Percentiles rank a stretch among this genome's conserved stretches.
Conservation (phyloP, 2,329 filamentous ascomycete species). For the Talaromyces verruculosus region DNA sequence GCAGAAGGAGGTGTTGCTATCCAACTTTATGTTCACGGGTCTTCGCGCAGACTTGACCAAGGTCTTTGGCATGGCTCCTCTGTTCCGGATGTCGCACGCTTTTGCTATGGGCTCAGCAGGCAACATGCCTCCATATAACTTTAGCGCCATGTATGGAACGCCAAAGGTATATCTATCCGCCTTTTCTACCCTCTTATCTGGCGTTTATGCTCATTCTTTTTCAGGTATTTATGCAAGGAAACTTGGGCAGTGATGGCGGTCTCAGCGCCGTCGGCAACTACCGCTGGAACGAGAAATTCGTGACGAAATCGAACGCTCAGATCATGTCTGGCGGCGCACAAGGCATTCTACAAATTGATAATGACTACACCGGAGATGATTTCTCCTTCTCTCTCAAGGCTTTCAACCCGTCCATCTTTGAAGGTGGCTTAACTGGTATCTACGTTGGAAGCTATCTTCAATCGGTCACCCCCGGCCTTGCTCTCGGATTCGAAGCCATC, state of each 20-base stretch:
- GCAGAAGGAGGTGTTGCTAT: slow-evolving; percentile 92
- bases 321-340: slow-evolving; percentile 74
- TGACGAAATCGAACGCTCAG: slow-evolving; percentile 85
- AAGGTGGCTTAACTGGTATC: slow-evolving; percentile 91
- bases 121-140: slow-evolving; percentile 83
- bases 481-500: slow-evolving; percentile 86
- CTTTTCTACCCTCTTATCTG: background rate
- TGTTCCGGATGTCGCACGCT: slow-evolving; percentile 97
- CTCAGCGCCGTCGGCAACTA: slow-evolving; percentile 90
- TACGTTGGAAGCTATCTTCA: slow-evolving; percentile 95
- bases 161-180: slow-evolving; percentile 69
- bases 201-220: background rate
- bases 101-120: slow-evolving; percentile 89
- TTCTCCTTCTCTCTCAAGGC: slow-evolving; percentile 92
- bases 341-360: slow-evolving; percentile 89
- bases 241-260: slow-evolving; percentile 86
- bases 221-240: slow-evolving; percentile 93
- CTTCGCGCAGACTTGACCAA: slow-evolving; percentile 96
- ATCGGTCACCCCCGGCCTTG: slow-evolving; percentile 80
- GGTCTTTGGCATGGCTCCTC: slow-evolving; percentile 85
- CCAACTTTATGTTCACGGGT: slow-evolving; percentile 95
- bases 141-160: slow-evolving; percentile 90
- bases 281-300: slow-evolving; percentile 75
- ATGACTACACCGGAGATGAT: slow-evolving; percentile 90
- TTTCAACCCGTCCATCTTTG: slow-evolving; percentile 90